Conservation (phyloP, 2,329 filamentous ascomycete genomes). For the Colletotrichum caudatum region DNA sequence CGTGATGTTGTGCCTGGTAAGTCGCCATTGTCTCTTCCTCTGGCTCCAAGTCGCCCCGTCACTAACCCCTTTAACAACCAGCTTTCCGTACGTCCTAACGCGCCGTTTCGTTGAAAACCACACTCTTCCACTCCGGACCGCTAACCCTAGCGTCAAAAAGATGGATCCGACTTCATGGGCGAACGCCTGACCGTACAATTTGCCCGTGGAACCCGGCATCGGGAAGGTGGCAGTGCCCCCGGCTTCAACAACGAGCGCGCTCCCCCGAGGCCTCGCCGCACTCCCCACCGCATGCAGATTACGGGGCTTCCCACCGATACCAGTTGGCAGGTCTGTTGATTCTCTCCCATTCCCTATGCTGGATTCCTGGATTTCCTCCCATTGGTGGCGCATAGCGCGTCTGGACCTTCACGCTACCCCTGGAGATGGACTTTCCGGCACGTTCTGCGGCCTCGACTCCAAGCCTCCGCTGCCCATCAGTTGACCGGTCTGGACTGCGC, state of each 20-base stretch:
- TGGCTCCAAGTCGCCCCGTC: background rate
- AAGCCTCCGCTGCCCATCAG: constrained; percentile 17
- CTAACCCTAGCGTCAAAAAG: constrained; percentile 60
- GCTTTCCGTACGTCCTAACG: constrained; percentile 70
- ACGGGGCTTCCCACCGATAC: constrained; percentile 97
- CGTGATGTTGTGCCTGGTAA: constrained; percentile 98
- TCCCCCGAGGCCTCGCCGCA: constrained; percentile 86
- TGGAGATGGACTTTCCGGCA: constrained; percentile 27
- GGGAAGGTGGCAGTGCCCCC: constrained; percentile 55
- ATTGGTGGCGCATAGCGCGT: constrained; percentile 40
- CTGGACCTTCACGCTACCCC: constrained; percentile 21
- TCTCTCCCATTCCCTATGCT: constrained; percentile 68
- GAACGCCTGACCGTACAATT: constrained; percentile 98
- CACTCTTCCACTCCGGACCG: constrained; percentile 41
- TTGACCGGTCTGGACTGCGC: constrained; percentile 20
- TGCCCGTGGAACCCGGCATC: constrained; percentile 82
- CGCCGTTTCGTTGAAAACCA: constrained; percentile 4
- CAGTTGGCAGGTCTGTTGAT: constrained; percentile 99
- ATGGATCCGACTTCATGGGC: constrained; percentile 98
- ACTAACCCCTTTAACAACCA: constrained; percentile 48
- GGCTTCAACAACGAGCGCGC: constrained; percentile 65
- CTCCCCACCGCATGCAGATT: constrained; percentile 96
- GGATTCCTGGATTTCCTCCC: constrained; percentile 54
- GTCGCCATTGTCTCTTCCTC: constrained; percentile 49
- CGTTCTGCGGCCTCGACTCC: constrained; percentile 15